Evolutionary conservation across 495 filamentous ascomycete genomes (phyloP), one percentile per base, ranked within the genome.

Genomic region (Rusavskia elegans): DNA sequence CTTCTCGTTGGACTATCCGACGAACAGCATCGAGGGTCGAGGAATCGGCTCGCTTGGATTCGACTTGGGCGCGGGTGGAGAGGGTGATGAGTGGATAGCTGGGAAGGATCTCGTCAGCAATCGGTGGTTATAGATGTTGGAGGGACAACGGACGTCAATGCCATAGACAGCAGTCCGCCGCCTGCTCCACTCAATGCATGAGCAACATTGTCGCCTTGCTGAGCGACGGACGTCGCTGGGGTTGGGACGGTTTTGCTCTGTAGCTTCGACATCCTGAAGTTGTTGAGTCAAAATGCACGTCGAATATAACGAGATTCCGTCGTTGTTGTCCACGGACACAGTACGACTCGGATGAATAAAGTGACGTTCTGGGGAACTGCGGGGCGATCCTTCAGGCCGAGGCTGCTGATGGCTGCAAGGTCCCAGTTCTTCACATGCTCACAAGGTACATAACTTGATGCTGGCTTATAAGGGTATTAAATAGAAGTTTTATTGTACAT

Each of bases 71-170:
- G 63, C 92, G 83, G 21, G 92, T 99, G 14, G 92, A 99, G 51
- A 99, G 83, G 10, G 92, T 99, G 58, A 99, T 92, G 52, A 99
- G 79, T 16, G 92, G 92, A 64, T 98, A 97, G 50, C 87, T 90
- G 55, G 49, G 50, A 29, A n/a, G 16, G 53, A 30, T 51, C 35
- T 53, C 3, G 44, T 59, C 49, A 56, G 52, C 60, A 50, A 54
- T 45, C 45, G 49, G 44, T 55, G 53, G 32, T 11, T 3, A 35
- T 35, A 13, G 32, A 35, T 13, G 5, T 35, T 1, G 13, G 59
- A 50, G 64, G 54, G 50, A 42, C 45, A 36, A 59, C 76, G 25
- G 73, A 94, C 81, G 92, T 97, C 64, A 99, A 66, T 55, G 87
- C 78, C 90, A 96, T 97, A 37, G 92, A 95, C 19, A 97, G 73